These are phyloP conservation scores for Colletotrichum tanaceti DNA, from an alignment of 2,329 filamentous ascomycete genomes.

Conservation along the genomic window DNA sequence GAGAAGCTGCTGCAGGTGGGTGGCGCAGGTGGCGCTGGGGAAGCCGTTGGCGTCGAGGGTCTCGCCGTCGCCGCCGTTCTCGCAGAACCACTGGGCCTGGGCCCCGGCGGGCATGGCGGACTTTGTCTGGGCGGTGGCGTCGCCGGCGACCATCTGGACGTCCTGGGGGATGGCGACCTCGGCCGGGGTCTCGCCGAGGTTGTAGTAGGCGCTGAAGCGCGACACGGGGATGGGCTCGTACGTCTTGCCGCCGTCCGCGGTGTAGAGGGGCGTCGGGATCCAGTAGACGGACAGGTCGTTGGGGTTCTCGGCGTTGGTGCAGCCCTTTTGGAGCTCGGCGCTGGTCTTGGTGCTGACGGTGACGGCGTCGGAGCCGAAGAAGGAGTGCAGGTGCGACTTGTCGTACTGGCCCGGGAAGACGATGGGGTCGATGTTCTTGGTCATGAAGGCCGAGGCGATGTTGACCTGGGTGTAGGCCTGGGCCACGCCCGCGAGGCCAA, in stretches of 20 bases:
- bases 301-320: conserved; percentile 58
- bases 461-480: conserved; percentile 45
- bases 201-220: conserved; percentile 62
- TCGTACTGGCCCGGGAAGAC: conserved; percentile 48
- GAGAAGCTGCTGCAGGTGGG: conserved; percentile 63
- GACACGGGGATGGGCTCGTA: conserved; percentile 49
- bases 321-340: conserved; percentile 55
- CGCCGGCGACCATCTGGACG: conserved; percentile 54
- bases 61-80: conserved; percentile 45
- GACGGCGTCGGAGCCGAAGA: conserved; percentile 51
- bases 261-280: conserved; percentile 57
- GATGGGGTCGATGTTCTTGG: conserved; percentile 51
- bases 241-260: conserved; percentile 47
- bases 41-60: conserved; percentile 71
- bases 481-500: conserved; percentile 38
- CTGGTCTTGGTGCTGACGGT: conserved; percentile 48
- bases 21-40: conserved; percentile 75
- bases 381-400: conserved; percentile 51
- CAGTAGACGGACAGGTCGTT: conserved; percentile 61
- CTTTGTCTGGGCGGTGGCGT: conserved; percentile 56
- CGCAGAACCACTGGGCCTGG: conserved; percentile 47
- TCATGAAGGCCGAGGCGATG: conserved; percentile 46
- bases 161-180: conserved; percentile 60
- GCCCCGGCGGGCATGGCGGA: conserved; percentile 45
- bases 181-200: conserved; percentile 51